Base-by-base conservation (phyloP, 306 rosid species). In the Dryas alaskensis region DNA sequence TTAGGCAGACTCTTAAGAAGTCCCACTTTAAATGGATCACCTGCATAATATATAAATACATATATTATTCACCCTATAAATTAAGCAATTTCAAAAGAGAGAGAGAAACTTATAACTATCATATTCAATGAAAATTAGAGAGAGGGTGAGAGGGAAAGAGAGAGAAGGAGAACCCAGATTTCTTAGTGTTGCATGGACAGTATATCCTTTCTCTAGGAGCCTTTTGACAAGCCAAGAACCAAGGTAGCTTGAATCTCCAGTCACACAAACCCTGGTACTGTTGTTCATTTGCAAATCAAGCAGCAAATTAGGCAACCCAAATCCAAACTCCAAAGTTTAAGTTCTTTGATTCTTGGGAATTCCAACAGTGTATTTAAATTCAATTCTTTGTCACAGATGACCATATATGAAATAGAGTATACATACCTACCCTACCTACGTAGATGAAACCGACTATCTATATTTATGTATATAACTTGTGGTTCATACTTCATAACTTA, bases 141-240 rank as follows among this genome's bases (percentile, higher is more conserved):
- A 22, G 7, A 45, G 16, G 7, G 1, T 2, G 16, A 31, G 49
- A 72, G 25, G 37, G 12, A 22, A 22, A 40, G 11, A 7, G 1
- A 39, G 6, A 42, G 7, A 42, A 6, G 65, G 65, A 65, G 27
- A 40, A 67, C 52, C 59, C 14, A 55, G 42, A 37, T 75, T 76
- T 76, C 52, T 57, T 4, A 76, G 4, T 10, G 79, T 58, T 14
- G 73, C 79, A 57, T 75, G 73, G 58, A 75, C 79, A 16, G 40
- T 45, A 42, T 44, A 66, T 5, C 79, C 67, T 66, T 58, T 54
- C 19, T 66, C 67, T 10, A 66, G 37, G 49, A 66, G 73, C 58
- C 58, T 66, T 60, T 75, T 53, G 17, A 66, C 46, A 16, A 75
- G 67, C 45, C 47, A 75, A 53, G 67, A 75, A 27, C 73, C 73